A percentile compares a stretch with the other conserved stretches of the same genome.
phyloP scores from a whole-genome alignment of 306 rosid species.

The Quercus wislizeni region DNA sequence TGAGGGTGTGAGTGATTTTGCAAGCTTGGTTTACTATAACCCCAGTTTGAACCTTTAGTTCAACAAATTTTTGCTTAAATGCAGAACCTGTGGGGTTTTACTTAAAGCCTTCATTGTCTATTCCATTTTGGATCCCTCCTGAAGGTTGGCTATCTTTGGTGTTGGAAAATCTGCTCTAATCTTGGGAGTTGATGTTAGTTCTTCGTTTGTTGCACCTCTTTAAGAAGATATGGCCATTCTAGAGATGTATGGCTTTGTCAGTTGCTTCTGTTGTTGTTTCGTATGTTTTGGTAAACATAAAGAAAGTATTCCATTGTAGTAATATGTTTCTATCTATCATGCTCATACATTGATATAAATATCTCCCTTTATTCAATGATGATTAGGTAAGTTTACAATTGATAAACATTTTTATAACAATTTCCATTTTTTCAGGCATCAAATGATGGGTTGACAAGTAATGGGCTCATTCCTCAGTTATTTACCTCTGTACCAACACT shows the following conservation, averaged over 20 bases:
- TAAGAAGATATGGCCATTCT: neutral
- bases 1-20: neutral
- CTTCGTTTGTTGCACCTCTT: neutral
- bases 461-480: constrained; percentile 72
- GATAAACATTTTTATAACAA: neutral
- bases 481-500: constrained; percentile 85
- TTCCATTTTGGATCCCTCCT: neutral
- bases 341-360: neutral
- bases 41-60: neutral
- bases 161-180: neutral
- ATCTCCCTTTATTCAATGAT: neutral
- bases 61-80: neutral
- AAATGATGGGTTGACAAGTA: constrained; percentile 42
- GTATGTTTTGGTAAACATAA: neutral
- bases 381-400: neutral
- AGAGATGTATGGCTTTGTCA: neutral
- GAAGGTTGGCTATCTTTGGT: neutral
- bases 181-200: neutral
- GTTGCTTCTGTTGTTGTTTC: neutral
- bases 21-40: neutral
- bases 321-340: neutral
- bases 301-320: neutral
- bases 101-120: neutral
- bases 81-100: neutral
- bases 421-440: constrained; percentile 34